These are phyloP conservation scores for Gossypium stocksii DNA, from an alignment of 345 rosid species.

Conservation along the genomic window DNA sequence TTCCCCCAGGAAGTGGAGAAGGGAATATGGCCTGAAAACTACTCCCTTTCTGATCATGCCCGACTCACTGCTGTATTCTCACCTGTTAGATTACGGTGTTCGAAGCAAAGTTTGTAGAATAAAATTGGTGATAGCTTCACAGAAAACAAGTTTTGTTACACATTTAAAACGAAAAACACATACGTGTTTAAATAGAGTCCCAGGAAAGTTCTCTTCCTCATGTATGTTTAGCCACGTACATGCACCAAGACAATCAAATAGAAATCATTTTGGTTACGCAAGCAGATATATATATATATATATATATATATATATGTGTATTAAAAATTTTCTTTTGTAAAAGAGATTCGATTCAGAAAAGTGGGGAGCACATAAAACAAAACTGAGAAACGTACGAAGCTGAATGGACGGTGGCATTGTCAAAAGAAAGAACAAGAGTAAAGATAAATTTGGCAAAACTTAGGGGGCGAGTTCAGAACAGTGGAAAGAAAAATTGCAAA, in stretches of 20 bases:
- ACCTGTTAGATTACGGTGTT: constrained; percentile 64
- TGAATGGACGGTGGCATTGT: background rate
- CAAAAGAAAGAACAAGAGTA: too few relatives aligned
- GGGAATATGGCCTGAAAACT: constrained; percentile 86
- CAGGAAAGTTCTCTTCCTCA: background rate
- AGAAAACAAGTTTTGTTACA: background rate
- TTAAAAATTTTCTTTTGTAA: too few relatives aligned
- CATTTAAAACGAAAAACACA: background rate
- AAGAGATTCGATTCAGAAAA: too few relatives aligned
- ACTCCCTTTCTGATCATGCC: constrained; percentile 85
- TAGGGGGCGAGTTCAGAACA: background rate
- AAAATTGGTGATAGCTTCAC: constrained; percentile 9
- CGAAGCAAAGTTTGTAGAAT: constrained; percentile 10
- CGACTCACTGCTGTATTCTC: constrained; percentile 78
- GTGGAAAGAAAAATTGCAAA: background rate
- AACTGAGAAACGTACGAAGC: background rate
- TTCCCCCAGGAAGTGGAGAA: constrained; percentile 85
- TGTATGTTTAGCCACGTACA: constrained; percentile 9
- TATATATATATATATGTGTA: too few relatives aligned
- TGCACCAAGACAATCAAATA: too few relatives aligned
- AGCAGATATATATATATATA: background rate
- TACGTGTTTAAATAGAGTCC: background rate
- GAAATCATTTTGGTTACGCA: background rate
- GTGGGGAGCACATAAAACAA: background rate
- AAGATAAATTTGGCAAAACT: background rate